Evolutionary conservation across 148 eudicot genomes (phyloP), one percentile per base, ranked within the genome.

Genomic region (Polygonum maritimum): DNA sequence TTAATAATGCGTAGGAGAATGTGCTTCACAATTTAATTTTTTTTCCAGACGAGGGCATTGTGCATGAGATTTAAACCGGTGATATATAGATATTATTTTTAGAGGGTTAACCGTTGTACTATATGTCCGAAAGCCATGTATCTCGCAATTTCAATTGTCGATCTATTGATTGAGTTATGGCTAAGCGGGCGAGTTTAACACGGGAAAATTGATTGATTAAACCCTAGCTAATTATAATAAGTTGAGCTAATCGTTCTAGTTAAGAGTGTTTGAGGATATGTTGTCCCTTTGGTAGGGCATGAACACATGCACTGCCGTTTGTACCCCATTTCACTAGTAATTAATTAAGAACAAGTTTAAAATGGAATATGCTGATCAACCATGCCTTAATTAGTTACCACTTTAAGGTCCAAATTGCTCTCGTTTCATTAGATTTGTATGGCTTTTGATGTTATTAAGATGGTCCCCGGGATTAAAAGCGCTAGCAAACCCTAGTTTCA

Each of bases 241-340:
- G 3, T 26, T 26, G 9, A 12, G 38, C 22, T 36, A 62, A 10
- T 62, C 22, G 15, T 11, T 62, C 69, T 31, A 62, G 69, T 62
- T 11, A 62, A 62, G 36, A 36, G 69, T 62, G 69, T 62, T 62
- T 26, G 69, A 26, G 36, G 69, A 62, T 62, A 62, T 26, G 69
- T 8, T 62, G 69, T 62, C 69, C 38, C 69, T 62, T 11, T 62
- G 35, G 58, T 33, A 58, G 65, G 58, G 58, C 58, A n/a, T 54
- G n/a, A 54, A 54, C 58, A 54, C 22, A 54, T 54, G 58, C 58
- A 54, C 19, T 18, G 58, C 58, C 65, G 35, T 58, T 19, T 8
- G 65, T 22, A 60, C 67, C 67, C 36, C 67, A 21, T 60, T 60
- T 60, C 35, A 12, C 35, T 60, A 60, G 67, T 26, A 60, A 60